Conservation (phyloP, 176 grass and related monocot species). For the Aegilops umbellulata region DNA sequence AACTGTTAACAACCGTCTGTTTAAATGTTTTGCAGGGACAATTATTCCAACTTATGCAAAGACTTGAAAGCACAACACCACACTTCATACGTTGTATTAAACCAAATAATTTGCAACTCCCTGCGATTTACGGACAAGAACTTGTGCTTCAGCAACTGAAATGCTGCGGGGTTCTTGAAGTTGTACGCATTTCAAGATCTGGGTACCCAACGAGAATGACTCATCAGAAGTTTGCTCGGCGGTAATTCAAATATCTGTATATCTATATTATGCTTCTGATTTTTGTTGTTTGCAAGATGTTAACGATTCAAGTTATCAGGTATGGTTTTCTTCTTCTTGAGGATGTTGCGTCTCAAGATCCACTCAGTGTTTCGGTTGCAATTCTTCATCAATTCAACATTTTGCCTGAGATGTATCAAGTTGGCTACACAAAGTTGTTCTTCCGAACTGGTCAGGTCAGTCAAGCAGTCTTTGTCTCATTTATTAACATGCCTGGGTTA, state of each 20-base stretch:
- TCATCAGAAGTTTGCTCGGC: conserved; percentile 91
- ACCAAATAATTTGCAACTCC: conserved; percentile 91
- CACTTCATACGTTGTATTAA: conserved; percentile 99
- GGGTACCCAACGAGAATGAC: conserved; percentile 98
- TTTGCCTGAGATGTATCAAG: conserved; percentile 98
- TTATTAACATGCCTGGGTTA: neutral
- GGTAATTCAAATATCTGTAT: conserved; percentile 54
- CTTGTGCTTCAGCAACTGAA: conserved; percentile 91
- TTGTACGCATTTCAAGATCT: conserved; percentile 96
- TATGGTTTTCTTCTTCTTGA: conserved; percentile 98
- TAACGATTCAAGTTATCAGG: conserved; percentile 44
- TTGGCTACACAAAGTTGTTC: conserved; percentile 98
- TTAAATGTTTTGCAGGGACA: conserved; percentile 55
- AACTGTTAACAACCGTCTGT: conserved; percentile 2
- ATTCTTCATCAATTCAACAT: conserved; percentile 99
- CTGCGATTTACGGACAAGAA: conserved; percentile 85
- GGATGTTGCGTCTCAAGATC: conserved; percentile 83
- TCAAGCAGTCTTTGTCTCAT: neutral
- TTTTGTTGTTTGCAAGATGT: neutral
- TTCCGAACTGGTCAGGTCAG: conserved; percentile 97
- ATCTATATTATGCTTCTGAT: neutral
- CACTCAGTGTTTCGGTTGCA: conserved; percentile 93
- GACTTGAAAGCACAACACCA: conserved; percentile 91
- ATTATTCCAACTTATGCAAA: conserved; percentile 98
- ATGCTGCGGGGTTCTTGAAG: conserved; percentile 98